Conservation (phyloP, 176 grass and related monocot species). For the Eleusine indica region DNA sequence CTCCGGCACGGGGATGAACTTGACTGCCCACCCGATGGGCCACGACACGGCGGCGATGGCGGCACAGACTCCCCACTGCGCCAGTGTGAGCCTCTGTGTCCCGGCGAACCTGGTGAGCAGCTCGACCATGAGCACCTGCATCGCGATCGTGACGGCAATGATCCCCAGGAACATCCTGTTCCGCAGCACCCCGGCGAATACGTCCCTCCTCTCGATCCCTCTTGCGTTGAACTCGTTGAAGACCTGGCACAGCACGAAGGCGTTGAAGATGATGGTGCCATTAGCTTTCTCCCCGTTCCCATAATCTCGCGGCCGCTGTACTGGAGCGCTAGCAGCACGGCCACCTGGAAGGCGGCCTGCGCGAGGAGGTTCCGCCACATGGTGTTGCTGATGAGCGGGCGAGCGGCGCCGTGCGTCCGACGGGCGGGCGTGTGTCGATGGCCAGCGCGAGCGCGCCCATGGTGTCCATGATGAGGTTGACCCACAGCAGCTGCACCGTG, state of each 20-base stretch:
- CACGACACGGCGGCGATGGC: conserved; percentile 76
- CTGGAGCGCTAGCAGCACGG: conserved; percentile 62
- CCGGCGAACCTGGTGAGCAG: conserved; percentile 73
- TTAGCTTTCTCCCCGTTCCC: conserved; percentile 51
- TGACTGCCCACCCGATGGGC: conserved; percentile 76
- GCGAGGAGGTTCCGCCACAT: conserved; percentile 85
- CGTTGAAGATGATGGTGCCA: conserved; percentile 87
- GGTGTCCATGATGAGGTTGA: conserved; percentile 88
- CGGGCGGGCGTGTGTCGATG: conserved; percentile 47
- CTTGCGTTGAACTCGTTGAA: conserved; percentile 96
- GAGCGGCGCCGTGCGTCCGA: conserved; percentile 69
- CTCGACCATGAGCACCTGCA: conserved; percentile 93
- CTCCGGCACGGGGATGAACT: conserved; percentile 64
- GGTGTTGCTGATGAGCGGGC: conserved; percentile 83
- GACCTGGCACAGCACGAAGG: conserved; percentile 89
- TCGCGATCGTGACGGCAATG: conserved; percentile 51
- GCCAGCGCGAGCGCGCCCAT: conserved; percentile 80
- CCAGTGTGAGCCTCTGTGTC: conserved; percentile 64
- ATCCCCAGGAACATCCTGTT: conserved; percentile 85
- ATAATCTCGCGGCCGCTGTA: conserved; percentile 45
- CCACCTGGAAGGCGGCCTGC: conserved; percentile 68
- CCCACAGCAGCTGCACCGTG: conserved; percentile 78
- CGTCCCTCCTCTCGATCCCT: conserved; percentile 76
- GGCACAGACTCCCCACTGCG: conserved; percentile 72
- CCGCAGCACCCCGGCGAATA: conserved; percentile 63